phyloP scores from a whole-genome alignment of 805 yeast genomes.

The Zygosaccharomyces siamensis region DNA sequence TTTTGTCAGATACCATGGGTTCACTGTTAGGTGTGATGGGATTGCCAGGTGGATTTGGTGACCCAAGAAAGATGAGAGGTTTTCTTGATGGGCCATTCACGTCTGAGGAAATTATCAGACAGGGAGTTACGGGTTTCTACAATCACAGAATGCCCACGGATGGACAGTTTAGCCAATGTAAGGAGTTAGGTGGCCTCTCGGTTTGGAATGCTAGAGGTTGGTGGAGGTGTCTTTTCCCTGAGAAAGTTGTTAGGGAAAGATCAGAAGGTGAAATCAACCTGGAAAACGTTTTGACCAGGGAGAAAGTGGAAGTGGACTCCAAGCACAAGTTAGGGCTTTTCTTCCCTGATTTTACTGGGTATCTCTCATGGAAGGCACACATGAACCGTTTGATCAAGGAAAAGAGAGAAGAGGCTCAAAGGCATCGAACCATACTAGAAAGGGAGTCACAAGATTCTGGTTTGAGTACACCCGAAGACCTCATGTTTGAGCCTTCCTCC shows the following conservation, averaged over 20 bases:
- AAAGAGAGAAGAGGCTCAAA: conserved; percentile 28
- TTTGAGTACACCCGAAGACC: conserved; percentile 28
- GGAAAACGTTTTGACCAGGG: conserved; percentile 45
- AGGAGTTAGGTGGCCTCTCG: conserved; percentile 58
- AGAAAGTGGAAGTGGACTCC: conserved; percentile 48
- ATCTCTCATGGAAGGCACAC: conserved; percentile 60
- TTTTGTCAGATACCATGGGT: conserved; percentile 18
- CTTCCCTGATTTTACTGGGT: conserved; percentile 61
- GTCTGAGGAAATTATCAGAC: conserved; percentile 16
- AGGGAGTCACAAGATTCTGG: not conserved
- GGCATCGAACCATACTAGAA: not conserved
- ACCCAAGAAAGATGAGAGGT: conserved; percentile 15
- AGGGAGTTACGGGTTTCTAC: conserved; percentile 40
- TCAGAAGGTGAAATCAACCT: conserved; percentile 24
- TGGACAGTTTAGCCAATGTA: conserved; percentile 57
- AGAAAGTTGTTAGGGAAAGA: conserved; percentile 37
- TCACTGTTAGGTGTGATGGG: conserved; percentile 28
- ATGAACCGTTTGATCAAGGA: conserved; percentile 45
- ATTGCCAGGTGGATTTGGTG: conserved; percentile 22
- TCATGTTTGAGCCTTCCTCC: conserved; percentile 19
- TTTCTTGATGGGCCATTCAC: conserved; percentile 18
- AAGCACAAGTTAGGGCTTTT: conserved; percentile 50
- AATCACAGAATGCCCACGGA: conserved; percentile 57
- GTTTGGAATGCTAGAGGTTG: conserved; percentile 82
- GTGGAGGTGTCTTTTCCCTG: conserved; percentile 89